A percentile compares a stretch with the other conserved stretches of the same genome.
These are phyloP conservation scores for Rhodotorula mucilaginosa DNA, from an alignment of 1,284 basidiomycete genomes.

Conservation along the genomic window DNA sequence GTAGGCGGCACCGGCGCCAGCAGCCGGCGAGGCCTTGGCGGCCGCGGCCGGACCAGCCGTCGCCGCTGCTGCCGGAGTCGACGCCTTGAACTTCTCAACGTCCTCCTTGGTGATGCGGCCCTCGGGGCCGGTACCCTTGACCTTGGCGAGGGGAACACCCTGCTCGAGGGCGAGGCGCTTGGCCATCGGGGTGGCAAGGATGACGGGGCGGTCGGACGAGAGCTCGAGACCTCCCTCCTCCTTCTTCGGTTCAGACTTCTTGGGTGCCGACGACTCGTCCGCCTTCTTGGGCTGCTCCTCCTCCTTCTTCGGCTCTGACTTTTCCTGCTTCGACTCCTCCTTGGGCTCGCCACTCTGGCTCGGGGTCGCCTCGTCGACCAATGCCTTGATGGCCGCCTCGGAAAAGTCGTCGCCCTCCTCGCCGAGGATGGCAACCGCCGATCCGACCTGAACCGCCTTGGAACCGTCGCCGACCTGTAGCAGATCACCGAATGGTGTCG, in stretches of 20 bases:
- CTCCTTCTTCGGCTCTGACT: constrained; percentile 37
- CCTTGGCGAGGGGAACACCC: constrained; percentile 83
- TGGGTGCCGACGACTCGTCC: constrained; percentile 33
- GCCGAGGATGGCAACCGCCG: constrained; percentile 81
- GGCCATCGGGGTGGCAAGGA: constrained; percentile 92
- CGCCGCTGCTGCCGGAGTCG: constrained; percentile 37
- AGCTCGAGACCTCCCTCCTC: constrained; percentile 55
- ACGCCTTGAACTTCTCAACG: constrained; percentile 73
- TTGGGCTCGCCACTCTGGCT: constrained; percentile 48
- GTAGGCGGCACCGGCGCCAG: constrained; percentile 64
- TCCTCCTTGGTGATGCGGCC: constrained; percentile 93
- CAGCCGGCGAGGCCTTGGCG: constrained; percentile 50
- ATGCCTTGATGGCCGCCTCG: constrained; percentile 63
- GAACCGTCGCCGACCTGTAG: constrained; percentile 71
- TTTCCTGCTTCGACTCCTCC: constrained; percentile 33
- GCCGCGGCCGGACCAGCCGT: constrained; percentile 52
- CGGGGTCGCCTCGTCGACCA: constrained; percentile 33
- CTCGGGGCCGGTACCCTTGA: constrained; percentile 92
- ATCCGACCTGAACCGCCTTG: constrained; percentile 82
- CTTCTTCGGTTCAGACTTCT: constrained; percentile 43
- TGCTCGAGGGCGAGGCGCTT: constrained; percentile 95
- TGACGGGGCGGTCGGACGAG: constrained; percentile 53
- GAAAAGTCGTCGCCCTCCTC: constrained; percentile 93
- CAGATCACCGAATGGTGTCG: not conserved
- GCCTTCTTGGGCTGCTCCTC: constrained; percentile 49